Percentiles rank a stretch among this genome's conserved stretches.
These are phyloP conservation scores for Blepharisma undulans DNA, from an alignment of 169 alveolate species.

Conservation along the genomic window DNA sequence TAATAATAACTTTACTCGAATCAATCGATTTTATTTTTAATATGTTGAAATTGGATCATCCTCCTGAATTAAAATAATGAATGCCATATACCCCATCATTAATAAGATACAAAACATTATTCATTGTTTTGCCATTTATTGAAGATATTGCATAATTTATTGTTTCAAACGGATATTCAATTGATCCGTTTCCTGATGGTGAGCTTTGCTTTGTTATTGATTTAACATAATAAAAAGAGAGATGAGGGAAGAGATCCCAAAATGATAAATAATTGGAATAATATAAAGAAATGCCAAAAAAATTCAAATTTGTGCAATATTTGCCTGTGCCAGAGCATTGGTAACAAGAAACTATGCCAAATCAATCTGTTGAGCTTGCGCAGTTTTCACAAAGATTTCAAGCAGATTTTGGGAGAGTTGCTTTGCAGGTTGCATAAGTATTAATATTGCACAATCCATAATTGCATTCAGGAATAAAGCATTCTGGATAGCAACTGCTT, in stretches of 20 bases:
- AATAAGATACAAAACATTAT: not conserved
- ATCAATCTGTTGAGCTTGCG: not conserved
- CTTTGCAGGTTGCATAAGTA: not conserved
- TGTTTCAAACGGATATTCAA: not conserved
- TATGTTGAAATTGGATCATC: too few species aligned
- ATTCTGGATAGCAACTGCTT: not conserved
- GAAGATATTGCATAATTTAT: not conserved
- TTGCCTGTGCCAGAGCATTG: not conserved
- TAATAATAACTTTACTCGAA: too few species aligned
- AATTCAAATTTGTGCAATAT: not conserved
- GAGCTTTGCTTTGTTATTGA: not conserved
- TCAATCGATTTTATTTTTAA: too few species aligned
- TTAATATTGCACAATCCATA: not conserved
- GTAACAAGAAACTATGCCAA: not conserved
- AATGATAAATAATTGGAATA: not conserved
- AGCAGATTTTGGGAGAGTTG: not conserved
- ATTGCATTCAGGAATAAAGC: not conserved
- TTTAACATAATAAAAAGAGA: not conserved
- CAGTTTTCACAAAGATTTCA: not conserved
- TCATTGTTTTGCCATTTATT: not conserved
- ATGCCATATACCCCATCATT: not conserved
- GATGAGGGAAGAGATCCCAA: not conserved
- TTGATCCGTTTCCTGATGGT: not conserved
- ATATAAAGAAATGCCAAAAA: not conserved
- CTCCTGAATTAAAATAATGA: too few species aligned